A percentile compares a stretch with the other conserved stretches of the same genome.
These are phyloP conservation scores for Russula olivacea DNA, from an alignment of 768 basidiomycete genomes.

Conservation along the genomic window DNA sequence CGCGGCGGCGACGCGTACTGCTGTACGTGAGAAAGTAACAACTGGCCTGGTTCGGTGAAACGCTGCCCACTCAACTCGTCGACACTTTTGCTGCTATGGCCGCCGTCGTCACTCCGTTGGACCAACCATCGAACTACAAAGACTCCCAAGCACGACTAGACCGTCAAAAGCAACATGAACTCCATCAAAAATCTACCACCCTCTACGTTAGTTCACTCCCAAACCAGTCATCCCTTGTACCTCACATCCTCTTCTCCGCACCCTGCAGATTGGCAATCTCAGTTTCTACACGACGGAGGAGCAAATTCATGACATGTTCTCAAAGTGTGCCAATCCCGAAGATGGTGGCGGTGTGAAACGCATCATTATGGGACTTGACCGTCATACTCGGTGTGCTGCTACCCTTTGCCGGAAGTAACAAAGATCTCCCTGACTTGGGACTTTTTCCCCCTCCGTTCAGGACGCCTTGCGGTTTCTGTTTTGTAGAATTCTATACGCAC, in stretches of 20 bases:
- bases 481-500: slow-evolving; percentile 94
- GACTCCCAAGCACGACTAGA: slow-evolving; percentile 85
- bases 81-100: slow-evolving; percentile 16
- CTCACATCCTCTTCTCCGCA: not conserved
- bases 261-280: slow-evolving; percentile 74
- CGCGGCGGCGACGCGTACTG: slow-evolving; percentile 23
- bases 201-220: slow-evolving; percentile 64
- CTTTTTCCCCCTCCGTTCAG: slow-evolving; percentile 35
- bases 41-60: not conserved
- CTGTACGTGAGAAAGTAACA: slow-evolving; percentile 20
- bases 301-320: slow-evolving; percentile 90
- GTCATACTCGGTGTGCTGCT: slow-evolving; percentile 67
- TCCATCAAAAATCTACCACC: slow-evolving; percentile 80
- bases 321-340: slow-evolving; percentile 82
- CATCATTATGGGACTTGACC: slow-evolving; percentile 92
- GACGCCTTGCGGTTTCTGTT: slow-evolving; percentile 93
- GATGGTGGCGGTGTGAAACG: slow-evolving; percentile 88
- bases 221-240: not conserved
- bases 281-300: slow-evolving; percentile 95
- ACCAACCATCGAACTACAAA: slow-evolving; percentile 95
- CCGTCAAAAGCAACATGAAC: slow-evolving; percentile 67
- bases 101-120: slow-evolving; percentile 76
- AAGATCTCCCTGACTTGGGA: not conserved
- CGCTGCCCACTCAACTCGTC: not conserved
- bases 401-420: not conserved